These are phyloP conservation scores for Phascolomyces articulosus DNA, from an alignment of 371 early-diverging fungal genomes.

Conservation along the genomic window DNA sequence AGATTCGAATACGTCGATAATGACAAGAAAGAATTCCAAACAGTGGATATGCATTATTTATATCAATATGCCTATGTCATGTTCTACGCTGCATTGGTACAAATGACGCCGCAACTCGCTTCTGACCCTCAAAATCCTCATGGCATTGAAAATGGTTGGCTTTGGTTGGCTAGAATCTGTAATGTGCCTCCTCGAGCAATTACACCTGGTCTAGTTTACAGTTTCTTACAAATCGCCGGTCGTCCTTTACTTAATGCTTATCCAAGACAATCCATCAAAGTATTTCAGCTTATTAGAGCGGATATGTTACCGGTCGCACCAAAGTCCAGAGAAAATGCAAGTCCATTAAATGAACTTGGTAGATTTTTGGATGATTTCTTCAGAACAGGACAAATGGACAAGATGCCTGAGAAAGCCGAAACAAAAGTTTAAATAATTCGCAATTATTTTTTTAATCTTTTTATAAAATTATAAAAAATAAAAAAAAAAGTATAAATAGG, in stretches of 20 bases:
- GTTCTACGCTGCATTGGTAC: slow-evolving; percentile 78
- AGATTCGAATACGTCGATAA: slow-evolving; percentile 58
- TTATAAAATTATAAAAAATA: too few relatives aligned
- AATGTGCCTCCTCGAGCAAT: slow-evolving; percentile 77
- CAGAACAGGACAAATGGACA: slow-evolving; percentile 9
- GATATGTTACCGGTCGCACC: slow-evolving; percentile 26
- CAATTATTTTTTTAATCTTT: not conserved
- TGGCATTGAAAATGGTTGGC: slow-evolving; percentile 74
- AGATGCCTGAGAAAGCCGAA: slow-evolving; percentile 11
- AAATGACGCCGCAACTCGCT: slow-evolving; percentile 51
- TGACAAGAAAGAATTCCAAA: slow-evolving; percentile 56
- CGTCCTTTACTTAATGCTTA: slow-evolving; percentile 31
- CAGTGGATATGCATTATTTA: slow-evolving; percentile 64
- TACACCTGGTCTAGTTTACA: slow-evolving; percentile 68
- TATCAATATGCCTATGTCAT: slow-evolving; percentile 77
- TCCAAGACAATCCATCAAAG: slow-evolving; percentile 39
- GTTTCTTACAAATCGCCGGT: slow-evolving; percentile 66
- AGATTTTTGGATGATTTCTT: slow-evolving; percentile 17
- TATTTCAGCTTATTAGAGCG: slow-evolving; percentile 28
- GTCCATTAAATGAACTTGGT: slow-evolving; percentile 12
- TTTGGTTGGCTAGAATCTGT: slow-evolving; percentile 76
- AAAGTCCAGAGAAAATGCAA: slow-evolving; percentile 18
- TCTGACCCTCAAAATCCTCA: slow-evolving; percentile 55
- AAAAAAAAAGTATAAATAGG: too few relatives aligned
- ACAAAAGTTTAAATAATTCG: not conserved